Percentiles rank a stretch among this genome's conserved stretches.
phyloP scores from a whole-genome alignment of 495 filamentous ascomycete species.

The Neurospora sp. region DNA sequence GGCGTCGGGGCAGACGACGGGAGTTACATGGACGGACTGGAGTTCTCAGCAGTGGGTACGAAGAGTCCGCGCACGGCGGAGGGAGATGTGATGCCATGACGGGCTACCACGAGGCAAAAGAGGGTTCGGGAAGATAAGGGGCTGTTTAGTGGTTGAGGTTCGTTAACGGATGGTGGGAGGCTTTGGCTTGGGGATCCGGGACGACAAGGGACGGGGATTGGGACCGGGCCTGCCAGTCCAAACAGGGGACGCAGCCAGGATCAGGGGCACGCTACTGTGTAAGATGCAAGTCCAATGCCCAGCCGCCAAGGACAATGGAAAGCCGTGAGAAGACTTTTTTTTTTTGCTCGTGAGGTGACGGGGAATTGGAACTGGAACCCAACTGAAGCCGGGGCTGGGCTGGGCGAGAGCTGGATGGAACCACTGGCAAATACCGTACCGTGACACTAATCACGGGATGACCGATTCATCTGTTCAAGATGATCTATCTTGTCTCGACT shows the following conservation, averaged over 20 bases:
- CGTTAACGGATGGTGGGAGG: slow-evolving; percentile 1
- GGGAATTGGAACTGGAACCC: neutral
- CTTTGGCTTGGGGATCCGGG: neutral
- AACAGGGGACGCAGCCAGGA: slow-evolving; percentile 19
- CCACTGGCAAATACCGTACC: neutral
- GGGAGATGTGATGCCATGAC: slow-evolving; percentile 16
- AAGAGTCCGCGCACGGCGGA: slow-evolving; percentile 1
- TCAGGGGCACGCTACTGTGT: neutral
- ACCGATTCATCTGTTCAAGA: neutral
- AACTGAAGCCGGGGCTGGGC: neutral
- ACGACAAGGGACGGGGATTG: slow-evolving; percentile 9
- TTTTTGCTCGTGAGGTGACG: neutral
- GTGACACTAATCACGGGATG: slow-evolving; percentile 1
- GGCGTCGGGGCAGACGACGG: neutral
- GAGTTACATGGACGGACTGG: neutral
- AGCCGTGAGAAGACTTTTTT: slow-evolving; percentile 13
- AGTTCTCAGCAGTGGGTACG: neutral
- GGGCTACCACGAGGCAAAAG: slow-evolving; percentile 26
- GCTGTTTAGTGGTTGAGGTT: slow-evolving; percentile 11
- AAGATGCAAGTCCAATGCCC: neutral
- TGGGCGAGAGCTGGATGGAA: neutral
- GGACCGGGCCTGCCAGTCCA: slow-evolving; percentile 20
- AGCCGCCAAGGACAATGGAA: slow-evolving; percentile 15
- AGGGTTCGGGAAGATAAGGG: slow-evolving; percentile 30
- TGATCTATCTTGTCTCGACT: neutral